Evolutionary conservation across 495 filamentous ascomycete species (phyloP).

Genomic region (Stereocaulon alpinum): DNA sequence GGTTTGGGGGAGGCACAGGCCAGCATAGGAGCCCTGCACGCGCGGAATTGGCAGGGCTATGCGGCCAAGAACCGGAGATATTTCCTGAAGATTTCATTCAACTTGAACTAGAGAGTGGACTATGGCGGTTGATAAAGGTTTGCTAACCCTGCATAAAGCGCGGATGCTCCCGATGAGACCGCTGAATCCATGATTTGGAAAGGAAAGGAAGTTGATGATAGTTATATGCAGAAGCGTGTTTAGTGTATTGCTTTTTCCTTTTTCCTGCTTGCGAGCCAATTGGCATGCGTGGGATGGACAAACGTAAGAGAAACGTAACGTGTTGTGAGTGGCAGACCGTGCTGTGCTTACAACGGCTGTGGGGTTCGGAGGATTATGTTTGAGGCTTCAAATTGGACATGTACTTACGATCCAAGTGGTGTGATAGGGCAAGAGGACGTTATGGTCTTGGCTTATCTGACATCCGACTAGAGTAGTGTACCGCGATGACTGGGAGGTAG

Average conservation of each 20-base stretch:
- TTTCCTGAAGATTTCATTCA: background rate
- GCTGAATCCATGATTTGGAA: background rate
- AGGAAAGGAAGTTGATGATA: background rate
- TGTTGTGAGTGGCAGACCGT: background rate
- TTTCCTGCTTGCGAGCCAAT: constrained; percentile 4
- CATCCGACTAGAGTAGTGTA: background rate
- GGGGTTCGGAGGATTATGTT: background rate
- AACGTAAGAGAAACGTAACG: constrained; percentile 7
- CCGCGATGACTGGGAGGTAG: background rate
- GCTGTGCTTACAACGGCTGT: background rate
- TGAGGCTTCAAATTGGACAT: constrained; percentile 1
- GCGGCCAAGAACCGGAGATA: background rate
- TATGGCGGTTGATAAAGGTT: background rate
- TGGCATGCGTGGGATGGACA: constrained; percentile 10
- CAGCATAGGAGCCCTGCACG: background rate
- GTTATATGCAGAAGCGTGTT: background rate
- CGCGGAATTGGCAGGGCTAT: background rate
- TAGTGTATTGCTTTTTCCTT: background rate
- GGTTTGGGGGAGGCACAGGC: background rate
- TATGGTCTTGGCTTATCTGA: background rate
- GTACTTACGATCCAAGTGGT: background rate
- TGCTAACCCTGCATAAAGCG: background rate
- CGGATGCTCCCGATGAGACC: background rate
- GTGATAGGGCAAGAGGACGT: background rate
- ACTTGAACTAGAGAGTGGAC: background rate